Evolutionary conservation across 2,329 filamentous ascomycete species (phyloP), one percentile per base, ranked within the genome.

Genomic region (Exophiala lecanii-corni): DNA sequence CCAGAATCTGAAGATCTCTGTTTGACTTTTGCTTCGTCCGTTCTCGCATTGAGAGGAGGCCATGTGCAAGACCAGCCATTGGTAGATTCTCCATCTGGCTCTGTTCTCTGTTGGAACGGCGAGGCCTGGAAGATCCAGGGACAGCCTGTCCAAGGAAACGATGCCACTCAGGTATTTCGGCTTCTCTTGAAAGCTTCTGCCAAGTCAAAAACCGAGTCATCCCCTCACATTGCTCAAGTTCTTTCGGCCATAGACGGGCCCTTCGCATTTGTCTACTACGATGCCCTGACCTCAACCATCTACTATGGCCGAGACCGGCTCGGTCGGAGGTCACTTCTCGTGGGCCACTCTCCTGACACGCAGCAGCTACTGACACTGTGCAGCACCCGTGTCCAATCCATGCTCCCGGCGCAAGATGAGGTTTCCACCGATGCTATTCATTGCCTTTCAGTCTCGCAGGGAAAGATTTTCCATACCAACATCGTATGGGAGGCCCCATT

Each of bases 71-170:
- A 67, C 23, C 92, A 97, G 62, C 92, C 92, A 2, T 75, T 94
- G 3, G 63, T 75, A 31, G 76, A 84, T 52, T 26, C 59, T 2
- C 50, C 55, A 0, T 74, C 74, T 0, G 72, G 74, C 3, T 87
- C 83, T 1, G 70, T 86, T 1, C 72, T 98, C 2, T 96, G 91
- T 73, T 98, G 92, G 92, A 98, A 98, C 59, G 92, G 92, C 32
- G 92, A 98, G 62, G 91, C 89, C 1, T 98, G 92, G 92, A 82
- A 76, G 44, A 73, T 94, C 37, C 66, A 65, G 6, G 74, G 73
- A 23, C 56, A 73, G 7, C 57, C 62, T 1, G 70, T 95, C 4
- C 47, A 57, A 25, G 85, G 81, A 44, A 96, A 95, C 59, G 92
- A 98, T 64, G 86, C 86, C 2, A 74, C 83, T 56, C 66, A 70